These are phyloP conservation scores for Ceratonia siliqua DNA, from an alignment of 306 rosid species.

Conservation along the genomic window DNA sequence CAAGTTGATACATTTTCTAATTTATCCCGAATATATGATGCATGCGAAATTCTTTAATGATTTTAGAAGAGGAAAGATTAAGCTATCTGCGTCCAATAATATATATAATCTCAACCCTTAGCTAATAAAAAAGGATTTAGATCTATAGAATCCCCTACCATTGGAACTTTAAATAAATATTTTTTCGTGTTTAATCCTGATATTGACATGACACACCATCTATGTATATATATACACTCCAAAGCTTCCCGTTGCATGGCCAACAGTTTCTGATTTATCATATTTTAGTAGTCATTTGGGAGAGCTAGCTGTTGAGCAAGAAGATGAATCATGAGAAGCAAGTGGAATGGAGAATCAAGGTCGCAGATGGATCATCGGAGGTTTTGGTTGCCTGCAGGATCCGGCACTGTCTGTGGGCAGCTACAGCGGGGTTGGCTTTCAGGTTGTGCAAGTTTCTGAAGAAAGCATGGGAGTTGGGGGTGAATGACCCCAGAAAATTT, in stretches of 20 bases:
- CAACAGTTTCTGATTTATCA: background rate
- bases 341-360: slow-evolving; percentile 68
- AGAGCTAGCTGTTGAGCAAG: background rate
- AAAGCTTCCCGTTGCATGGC: no score
- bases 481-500: slow-evolving; percentile 77
- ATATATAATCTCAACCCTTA: no score
- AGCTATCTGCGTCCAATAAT: background rate
- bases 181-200: background rate
- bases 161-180: background rate
- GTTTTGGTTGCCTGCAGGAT: slow-evolving; percentile 15
- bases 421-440: slow-evolving; percentile 35
- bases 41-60: background rate
- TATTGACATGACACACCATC: background rate
- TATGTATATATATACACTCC: no score
- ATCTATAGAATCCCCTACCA: no score
- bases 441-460: slow-evolving; percentile 51
- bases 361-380: slow-evolving; percentile 47
- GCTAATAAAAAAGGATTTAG: no score
- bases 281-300: background rate
- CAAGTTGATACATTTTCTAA: background rate
- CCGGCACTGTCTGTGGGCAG: slow-evolving; percentile 36
- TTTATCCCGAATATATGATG: background rate
- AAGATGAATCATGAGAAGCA: slow-evolving; percentile 42
- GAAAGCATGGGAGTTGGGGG: slow-evolving; percentile 76
- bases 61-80: background rate